phyloP scores from a whole-genome alignment of 2,329 filamentous ascomycete genomes.

The Chrysoporthe cubensis region DNA sequence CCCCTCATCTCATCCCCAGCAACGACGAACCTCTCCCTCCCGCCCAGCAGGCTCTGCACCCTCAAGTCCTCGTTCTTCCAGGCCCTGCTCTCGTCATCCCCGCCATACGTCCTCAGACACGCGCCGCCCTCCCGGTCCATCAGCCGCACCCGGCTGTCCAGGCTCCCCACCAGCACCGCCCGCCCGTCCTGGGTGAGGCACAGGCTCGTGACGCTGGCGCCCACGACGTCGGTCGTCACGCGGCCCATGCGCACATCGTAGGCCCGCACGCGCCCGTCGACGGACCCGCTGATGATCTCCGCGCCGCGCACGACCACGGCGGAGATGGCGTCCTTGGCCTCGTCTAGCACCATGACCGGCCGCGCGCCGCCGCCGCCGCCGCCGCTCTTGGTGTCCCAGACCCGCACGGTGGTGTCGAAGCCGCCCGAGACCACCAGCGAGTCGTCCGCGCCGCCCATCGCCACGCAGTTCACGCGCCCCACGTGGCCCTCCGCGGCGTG shows the following conservation, averaged over 20 bases:
- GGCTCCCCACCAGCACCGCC: constrained; percentile 71
- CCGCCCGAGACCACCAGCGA: constrained; percentile 73
- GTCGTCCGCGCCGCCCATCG: constrained; percentile 78
- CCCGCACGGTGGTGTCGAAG: constrained; percentile 74
- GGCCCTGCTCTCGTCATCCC: constrained; percentile 39
- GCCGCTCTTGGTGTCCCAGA: constrained; percentile 70
- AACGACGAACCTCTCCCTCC: constrained; percentile 76
- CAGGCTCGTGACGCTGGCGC: constrained; percentile 75
- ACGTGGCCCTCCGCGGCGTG: constrained; percentile 63
- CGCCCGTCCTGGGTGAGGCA: constrained; percentile 72
- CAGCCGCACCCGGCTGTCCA: constrained; percentile 78
- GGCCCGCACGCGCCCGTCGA: constrained; percentile 79
- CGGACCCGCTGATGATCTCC: constrained; percentile 74
- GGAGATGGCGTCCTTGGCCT: constrained; percentile 73
- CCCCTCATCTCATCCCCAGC: constrained; percentile 73
- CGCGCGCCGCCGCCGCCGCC: constrained; percentile 48
- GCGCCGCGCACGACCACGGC: constrained; percentile 51
- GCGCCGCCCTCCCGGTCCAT: constrained; percentile 79
- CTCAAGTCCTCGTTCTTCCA: constrained; percentile 71
- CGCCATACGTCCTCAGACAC: constrained; percentile 72
- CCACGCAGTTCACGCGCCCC: constrained; percentile 76
- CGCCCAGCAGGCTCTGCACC: constrained; percentile 76
- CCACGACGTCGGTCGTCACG: constrained; percentile 71
- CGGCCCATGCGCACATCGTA: constrained; percentile 84
- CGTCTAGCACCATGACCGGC: constrained; percentile 72